Percentiles rank a stretch among this genome's conserved stretches.
Evolutionary conservation across 805 yeast species (phyloP).

Genomic region (Sugiyamaella floridensis): DNA sequence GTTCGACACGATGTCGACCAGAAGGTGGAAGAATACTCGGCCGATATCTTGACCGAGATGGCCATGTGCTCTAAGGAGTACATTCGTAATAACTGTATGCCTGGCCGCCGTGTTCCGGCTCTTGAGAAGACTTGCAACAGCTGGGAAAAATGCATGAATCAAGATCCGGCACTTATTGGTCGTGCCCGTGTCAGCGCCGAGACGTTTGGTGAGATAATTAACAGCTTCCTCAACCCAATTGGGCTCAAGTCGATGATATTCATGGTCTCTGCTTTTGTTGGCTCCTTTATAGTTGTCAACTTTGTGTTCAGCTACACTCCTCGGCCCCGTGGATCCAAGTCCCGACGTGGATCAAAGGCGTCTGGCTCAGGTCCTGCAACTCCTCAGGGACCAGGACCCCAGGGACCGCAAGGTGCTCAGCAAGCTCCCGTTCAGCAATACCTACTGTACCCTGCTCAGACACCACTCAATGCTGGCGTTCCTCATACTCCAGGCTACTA

Average conservation of each 20-base stretch:
- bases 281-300: constrained; percentile 28
- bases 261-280: constrained; percentile 22
- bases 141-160: constrained; percentile 79
- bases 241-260: constrained; percentile 57
- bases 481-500: neutral
- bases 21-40: constrained; percentile 57
- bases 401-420: neutral
- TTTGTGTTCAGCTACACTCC: constrained; percentile 22
- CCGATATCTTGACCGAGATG: constrained; percentile 57
- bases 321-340: neutral
- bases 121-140: constrained; percentile 59
- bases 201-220: constrained; percentile 73
- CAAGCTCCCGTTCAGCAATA: neutral
- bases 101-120: constrained; percentile 65
- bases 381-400: neutral
- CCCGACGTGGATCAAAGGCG: neutral
- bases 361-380: neutral
- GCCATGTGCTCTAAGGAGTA: constrained; percentile 65
- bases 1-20: constrained; percentile 62
- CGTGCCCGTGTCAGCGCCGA: constrained; percentile 71
- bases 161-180: constrained; percentile 63
- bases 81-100: constrained; percentile 59
- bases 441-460: neutral
- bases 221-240: constrained; percentile 66
- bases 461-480: neutral